Evolutionary conservation across 495 filamentous ascomycete species (phyloP), one percentile per base, ranked within the genome.

Genomic region (Penicillium cinerascens): DNA sequence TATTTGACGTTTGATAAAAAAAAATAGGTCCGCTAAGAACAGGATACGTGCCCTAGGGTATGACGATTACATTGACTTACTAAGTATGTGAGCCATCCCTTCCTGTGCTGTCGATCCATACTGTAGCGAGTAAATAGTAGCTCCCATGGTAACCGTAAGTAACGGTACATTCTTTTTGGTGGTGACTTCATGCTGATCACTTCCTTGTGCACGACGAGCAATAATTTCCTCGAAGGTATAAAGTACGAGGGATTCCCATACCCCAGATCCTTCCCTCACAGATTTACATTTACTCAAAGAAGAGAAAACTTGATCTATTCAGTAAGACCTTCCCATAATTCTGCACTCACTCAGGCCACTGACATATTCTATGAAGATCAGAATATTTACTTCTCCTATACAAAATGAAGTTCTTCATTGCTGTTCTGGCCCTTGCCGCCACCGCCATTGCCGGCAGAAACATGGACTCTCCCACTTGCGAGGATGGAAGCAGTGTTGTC

Each of bases 391-490:
- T 10, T 10, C 4, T 33, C 3, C 10, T 10, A 33, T 33, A 2
- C 29, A 33, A 33, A 33, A 33, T 33, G 29, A 49, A 49, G 47
- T 49, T 22, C 37, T 40, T 49, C 47, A 20, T 49, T 21, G 37
- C 37, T 49, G 40, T 25, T 20, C 22, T 49, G 0, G 38, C 27
- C 21, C 47, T 49, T 11, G 36, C n/a, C 17, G 47, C 36, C 36
- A 33, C 36, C n/a, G 37, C 47, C n/a, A 26, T 49, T 6, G 47
- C 47, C 9, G 38, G 16, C 15, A 2, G 1, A n/a, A n/a, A n/a
- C n/a, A n/a, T n/a, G n/a, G n/a, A n/a, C n/a, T n/a, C n/a, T n/a
- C n/a, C n/a, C n/a, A n/a, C n/a, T n/a, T n/a, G n/a, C n/a, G n/a
- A n/a, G n/a, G n/a, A n/a, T n/a, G n/a, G n/a, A n/a, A n/a, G n/a